Conservation (phyloP, 148 eudicot genomes). For the Silene conica region DNA sequence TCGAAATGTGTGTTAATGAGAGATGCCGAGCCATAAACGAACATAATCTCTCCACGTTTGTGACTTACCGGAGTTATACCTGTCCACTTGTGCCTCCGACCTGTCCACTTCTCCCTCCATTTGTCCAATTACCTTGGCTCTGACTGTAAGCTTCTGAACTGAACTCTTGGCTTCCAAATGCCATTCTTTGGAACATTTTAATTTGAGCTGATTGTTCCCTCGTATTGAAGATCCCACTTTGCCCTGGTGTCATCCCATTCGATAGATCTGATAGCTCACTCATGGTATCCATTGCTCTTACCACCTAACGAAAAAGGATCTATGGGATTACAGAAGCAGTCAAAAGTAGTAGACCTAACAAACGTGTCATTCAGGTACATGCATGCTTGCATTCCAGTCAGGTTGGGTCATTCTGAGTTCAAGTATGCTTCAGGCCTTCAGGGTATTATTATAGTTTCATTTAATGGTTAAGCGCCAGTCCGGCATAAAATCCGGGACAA, state of each 20-base stretch:
- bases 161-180: constrained; percentile 88
- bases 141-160: constrained; percentile 45
- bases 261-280: constrained; percentile 61
- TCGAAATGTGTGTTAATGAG: background rate
- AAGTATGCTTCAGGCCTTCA: too few relatives aligned
- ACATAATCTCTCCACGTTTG: background rate
- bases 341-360: background rate
- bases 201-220: constrained; percentile 92
- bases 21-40: constrained; percentile 1
- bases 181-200: constrained; percentile 87
- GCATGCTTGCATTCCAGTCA: background rate
- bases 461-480: too few relatives aligned
- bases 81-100: constrained; percentile 24
- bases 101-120: constrained; percentile 34
- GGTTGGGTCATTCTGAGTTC: too few relatives aligned
- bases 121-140: constrained; percentile 54
- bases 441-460: too few relatives aligned
- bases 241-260: constrained; percentile 93
- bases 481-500: too few relatives aligned
- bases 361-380: background rate
- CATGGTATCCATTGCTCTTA: constrained; percentile 71
- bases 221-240: constrained; percentile 61
- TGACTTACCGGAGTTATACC: constrained; percentile 15
- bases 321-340: background rate
- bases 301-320: constrained; percentile 43